These are phyloP conservation scores for Chlorella sp. DNA, from an alignment of 139 green algal species.

Conservation along the genomic window DNA sequence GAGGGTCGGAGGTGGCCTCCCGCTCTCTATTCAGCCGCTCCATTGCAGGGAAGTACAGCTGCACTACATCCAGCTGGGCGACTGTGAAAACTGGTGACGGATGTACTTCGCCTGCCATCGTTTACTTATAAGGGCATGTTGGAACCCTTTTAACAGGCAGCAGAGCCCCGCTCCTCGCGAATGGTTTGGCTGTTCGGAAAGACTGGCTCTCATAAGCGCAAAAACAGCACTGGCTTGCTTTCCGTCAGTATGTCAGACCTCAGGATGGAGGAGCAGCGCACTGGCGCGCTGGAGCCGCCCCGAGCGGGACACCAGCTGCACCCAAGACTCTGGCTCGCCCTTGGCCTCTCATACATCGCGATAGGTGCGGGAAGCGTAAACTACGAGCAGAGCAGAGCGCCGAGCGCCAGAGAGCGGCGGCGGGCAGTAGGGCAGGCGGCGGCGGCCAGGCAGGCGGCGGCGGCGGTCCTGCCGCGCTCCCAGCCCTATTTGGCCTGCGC, in stretches of 20 bases:
- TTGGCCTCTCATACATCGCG: slow-evolving; percentile 3
- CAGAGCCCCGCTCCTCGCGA: too few relatives aligned
- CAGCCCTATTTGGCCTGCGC: neutral
- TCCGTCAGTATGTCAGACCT: neutral
- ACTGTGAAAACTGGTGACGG: too few relatives aligned
- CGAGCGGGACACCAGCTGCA: neutral
- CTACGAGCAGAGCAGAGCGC: neutral
- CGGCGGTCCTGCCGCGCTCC: neutral
- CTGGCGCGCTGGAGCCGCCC: neutral
- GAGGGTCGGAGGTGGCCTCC: too few relatives aligned
- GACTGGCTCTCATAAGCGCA: neutral
- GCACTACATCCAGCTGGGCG: too few relatives aligned
- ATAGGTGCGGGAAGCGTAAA: too few relatives aligned
- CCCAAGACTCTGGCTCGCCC: slow-evolving; percentile 21
- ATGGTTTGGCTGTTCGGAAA: neutral
- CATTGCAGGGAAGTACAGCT: too few relatives aligned
- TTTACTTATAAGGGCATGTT: too few relatives aligned
- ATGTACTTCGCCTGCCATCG: too few relatives aligned
- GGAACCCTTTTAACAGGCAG: too few relatives aligned
- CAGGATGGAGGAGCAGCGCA: neutral
- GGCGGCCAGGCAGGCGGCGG: neutral
- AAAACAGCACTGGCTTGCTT: neutral
- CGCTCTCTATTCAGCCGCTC: too few relatives aligned
- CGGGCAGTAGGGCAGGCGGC: neutral
- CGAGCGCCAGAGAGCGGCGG: neutral